These are phyloP conservation scores for Adansonia digitata DNA, from an alignment of 345 rosid genomes.

Conservation along the genomic window DNA sequence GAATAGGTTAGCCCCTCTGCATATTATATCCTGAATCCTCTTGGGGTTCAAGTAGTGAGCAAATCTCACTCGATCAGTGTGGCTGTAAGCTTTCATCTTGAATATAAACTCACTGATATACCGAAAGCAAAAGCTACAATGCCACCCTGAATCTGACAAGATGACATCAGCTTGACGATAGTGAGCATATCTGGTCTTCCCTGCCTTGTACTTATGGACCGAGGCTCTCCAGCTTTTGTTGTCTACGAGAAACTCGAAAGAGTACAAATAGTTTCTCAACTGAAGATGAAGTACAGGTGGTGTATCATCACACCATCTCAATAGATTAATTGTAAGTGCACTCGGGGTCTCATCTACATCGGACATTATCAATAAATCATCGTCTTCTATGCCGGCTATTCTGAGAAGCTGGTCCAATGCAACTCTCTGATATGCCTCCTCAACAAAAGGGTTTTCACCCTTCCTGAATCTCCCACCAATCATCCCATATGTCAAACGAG, in stretches of 20 bases:
- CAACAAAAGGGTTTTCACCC: constrained; percentile 87
- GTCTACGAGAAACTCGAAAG: constrained; percentile 64
- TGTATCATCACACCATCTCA: constrained; percentile 85
- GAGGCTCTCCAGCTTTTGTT: constrained; percentile 95
- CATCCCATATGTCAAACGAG: constrained; percentile 73
- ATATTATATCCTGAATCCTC: constrained; percentile 82
- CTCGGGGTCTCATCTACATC: constrained; percentile 97
- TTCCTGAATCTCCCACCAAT: constrained; percentile 77
- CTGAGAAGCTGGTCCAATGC: constrained; percentile 75
- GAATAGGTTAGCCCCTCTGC: constrained; percentile 71
- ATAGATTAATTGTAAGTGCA: constrained; percentile 76
- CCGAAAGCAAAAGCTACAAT: constrained; percentile 95
- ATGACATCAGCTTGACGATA: constrained; percentile 66
- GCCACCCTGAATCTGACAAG: constrained; percentile 87
- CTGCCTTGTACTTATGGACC: constrained; percentile 52
- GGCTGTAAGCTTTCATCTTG: constrained; percentile 98
- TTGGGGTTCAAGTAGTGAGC: constrained; percentile 70
- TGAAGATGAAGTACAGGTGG: constrained; percentile 88
- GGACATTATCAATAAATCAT: constrained; percentile 92
- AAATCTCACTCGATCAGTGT: constrained; percentile 80
- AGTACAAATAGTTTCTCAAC: constrained; percentile 75
- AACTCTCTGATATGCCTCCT: constrained; percentile 90
- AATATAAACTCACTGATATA: constrained; percentile 63
- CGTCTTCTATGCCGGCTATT: constrained; percentile 83
- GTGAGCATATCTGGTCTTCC: constrained; percentile 78